phyloP scores from a whole-genome alignment of 192 early-diverging fungal genomes.

The Anaeromyces robustus region DNA sequence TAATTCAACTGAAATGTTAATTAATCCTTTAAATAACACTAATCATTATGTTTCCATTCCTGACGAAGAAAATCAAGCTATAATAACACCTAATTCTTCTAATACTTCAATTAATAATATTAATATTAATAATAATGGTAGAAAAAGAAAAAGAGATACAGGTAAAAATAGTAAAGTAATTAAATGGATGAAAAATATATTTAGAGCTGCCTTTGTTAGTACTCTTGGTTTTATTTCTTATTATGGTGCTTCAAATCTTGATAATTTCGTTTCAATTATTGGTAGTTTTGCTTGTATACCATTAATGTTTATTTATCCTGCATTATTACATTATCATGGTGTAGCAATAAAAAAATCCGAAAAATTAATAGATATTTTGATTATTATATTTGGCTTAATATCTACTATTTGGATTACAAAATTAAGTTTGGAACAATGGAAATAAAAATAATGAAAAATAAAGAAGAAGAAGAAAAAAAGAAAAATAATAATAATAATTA shows the following conservation, averaged over 20 bases:
- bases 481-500: too few relatives aligned
- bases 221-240: neutral
- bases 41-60: too few relatives aligned
- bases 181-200: neutral
- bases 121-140: neutral
- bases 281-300: neutral
- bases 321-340: neutral
- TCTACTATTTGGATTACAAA: neutral
- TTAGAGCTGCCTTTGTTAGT: neutral
- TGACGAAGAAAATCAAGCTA: too few relatives aligned
- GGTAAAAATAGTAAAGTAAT: neutral
- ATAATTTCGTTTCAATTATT: neutral
- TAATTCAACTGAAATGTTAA: neutral
- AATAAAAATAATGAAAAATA: neutral
- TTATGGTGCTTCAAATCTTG: neutral
- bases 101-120: neutral
- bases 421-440: neutral
- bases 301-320: neutral
- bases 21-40: too few relatives aligned
- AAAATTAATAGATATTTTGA: neutral
- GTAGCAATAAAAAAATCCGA: neutral
- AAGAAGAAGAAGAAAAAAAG: too few relatives aligned
- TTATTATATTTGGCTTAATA: neutral
- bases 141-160: neutral
- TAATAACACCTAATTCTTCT: neutral